Evolutionary conservation across 2,329 filamentous ascomycete species (phyloP).

Genomic region (Exophiala spinifera): DNA sequence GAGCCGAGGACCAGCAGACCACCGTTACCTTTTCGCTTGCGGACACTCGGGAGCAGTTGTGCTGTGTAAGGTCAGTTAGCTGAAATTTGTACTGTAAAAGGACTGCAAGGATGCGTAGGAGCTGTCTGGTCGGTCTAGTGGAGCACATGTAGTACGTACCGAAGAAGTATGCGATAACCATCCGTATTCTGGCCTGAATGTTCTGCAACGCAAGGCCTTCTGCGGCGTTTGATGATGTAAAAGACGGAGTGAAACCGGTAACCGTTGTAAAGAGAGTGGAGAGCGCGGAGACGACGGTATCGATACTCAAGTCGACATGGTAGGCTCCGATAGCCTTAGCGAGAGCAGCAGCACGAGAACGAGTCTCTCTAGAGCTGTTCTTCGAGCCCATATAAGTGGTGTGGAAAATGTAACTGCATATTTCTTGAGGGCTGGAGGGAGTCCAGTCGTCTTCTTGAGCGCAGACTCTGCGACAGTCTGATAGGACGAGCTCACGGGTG

Average conservation of each 20-base stretch:
- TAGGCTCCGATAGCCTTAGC: constrained; percentile 49
- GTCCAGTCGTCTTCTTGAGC: too few relatives aligned
- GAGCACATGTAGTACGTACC: too few relatives aligned
- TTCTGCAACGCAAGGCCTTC: constrained; percentile 62
- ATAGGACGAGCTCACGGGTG: too few relatives aligned
- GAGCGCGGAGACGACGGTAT: constrained; percentile 53
- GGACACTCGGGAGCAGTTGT: too few relatives aligned
- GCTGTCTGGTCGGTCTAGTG: too few relatives aligned
- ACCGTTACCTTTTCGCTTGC: too few relatives aligned
- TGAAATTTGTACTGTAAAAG: too few relatives aligned
- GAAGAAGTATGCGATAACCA: constrained; percentile 59
- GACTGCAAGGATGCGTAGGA: too few relatives aligned
- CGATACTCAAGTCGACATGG: constrained; percentile 72
- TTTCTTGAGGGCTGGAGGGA: constrained; percentile 45
- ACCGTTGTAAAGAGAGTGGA: too few relatives aligned
- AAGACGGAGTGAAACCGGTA: neutral
- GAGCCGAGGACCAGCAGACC: constrained; percentile 31
- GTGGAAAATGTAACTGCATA: constrained; percentile 44
- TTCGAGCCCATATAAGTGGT: constrained; percentile 70
- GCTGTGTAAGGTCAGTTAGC: too few relatives aligned
- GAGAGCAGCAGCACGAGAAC: constrained; percentile 62
- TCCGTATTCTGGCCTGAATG: constrained; percentile 63
- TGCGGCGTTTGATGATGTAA: constrained; percentile 40
- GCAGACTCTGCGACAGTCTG: too few relatives aligned
- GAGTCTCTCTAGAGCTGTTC: constrained; percentile 65